phyloP scores from a whole-genome alignment of 306 rosid species.

The Acmispon strigosus region DNA sequence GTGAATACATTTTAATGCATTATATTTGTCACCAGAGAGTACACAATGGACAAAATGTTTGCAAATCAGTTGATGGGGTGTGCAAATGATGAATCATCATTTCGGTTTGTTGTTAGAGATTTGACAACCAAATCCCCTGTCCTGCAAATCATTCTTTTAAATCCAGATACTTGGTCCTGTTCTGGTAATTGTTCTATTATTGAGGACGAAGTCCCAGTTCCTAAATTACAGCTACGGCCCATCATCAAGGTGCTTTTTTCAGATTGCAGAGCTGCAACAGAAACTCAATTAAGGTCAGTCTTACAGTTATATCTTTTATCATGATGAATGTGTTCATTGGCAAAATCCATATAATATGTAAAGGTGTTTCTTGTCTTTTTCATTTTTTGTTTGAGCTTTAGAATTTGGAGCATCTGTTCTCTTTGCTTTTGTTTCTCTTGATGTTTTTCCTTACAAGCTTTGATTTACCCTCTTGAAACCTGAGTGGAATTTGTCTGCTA shows the following conservation, averaged over 20 bases:
- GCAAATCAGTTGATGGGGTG: constrained; percentile 63
- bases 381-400: background rate
- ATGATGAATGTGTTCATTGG: background rate
- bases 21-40: constrained; percentile 43
- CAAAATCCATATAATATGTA: background rate
- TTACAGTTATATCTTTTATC: background rate
- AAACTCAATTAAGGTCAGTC: constrained; percentile 64
- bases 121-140: constrained; percentile 50
- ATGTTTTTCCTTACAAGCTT: too few species aligned
- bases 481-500: background rate
- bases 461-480: too few species aligned
- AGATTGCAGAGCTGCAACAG: constrained; percentile 34
- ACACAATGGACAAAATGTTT: constrained; percentile 73
- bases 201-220: constrained; percentile 26
- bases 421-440: background rate
- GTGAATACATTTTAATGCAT: background rate
- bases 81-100: constrained; percentile 76
- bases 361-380: background rate
- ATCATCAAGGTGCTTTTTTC: constrained; percentile 69
- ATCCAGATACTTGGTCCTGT: constrained; percentile 69
- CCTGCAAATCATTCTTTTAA: constrained; percentile 65
- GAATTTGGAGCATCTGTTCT: background rate
- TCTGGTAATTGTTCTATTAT: constrained; percentile 43
- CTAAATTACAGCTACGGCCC: constrained; percentile 51
- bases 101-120: constrained; percentile 74